Base-by-base conservation (phyloP, 352 stramenopile species). In the Phytopythium ostracodes region DNA sequence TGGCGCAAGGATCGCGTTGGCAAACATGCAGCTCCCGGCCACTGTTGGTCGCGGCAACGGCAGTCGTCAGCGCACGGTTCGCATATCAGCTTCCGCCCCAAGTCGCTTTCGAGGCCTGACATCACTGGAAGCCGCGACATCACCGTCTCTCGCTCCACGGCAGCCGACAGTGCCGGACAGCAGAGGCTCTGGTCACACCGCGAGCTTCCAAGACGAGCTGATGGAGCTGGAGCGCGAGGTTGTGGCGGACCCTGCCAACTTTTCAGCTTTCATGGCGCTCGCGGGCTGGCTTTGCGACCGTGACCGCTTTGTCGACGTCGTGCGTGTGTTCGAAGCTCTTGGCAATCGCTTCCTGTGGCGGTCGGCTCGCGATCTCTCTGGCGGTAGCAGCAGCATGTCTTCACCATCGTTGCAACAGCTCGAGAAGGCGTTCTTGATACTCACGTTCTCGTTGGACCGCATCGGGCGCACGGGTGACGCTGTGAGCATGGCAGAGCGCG, bases 391-490 rank as follows among this genome's bases (percentile, higher is more conserved):
- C 1, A 3, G 29, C 12, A 17, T n/a, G 2, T 20, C 25, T 22
- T 54, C 47, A 38, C 47, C 47, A 11, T 2, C 47, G 12, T 22
- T 7, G 5, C 47, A 54, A 2, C 57, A 86, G 2, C 67, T 72
- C 4, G 64, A 81, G 47, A 63, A 69, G 8, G 63, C 62, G 1
- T 81, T 76, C 51, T 27, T 83, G 27, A 68, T 70, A 11, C 84
- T 72, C 54, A 76, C 69, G 40, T 86, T 81, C 31, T 73, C 70
- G 15, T 63, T 91, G 0, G 38, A 58, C 4, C 60, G 72, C 54
- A 43, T 46, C 11, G 67, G 59, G 7, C 68, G 65, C 0, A 43
- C 55, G 4, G 11, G 49, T 0, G 66, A 83, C 3, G 80, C 81
- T 2, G 76, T 84, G 22, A 33, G 59, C 4, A 3, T 88, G 6